phyloP scores from a whole-genome alignment of 306 rosid species.

The Begonia masoniana region DNA sequence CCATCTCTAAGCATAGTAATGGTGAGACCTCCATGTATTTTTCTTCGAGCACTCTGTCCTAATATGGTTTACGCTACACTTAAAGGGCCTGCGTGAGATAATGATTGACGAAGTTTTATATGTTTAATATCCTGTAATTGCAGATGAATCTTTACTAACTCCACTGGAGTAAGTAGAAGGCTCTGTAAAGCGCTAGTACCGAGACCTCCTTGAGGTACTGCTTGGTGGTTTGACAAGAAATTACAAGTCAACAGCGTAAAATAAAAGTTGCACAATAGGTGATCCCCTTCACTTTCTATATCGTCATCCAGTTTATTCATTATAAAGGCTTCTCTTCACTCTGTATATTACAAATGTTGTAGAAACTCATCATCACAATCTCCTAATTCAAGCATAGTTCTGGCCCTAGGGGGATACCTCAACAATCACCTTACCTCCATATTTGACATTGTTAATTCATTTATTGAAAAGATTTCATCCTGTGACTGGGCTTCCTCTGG shows the following conservation, averaged over 20 bases:
- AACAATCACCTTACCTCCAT: no score
- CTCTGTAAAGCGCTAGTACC: conserved; percentile 68
- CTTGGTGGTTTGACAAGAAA: conserved; percentile 18
- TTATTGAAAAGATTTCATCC: neutral
- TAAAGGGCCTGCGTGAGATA: conserved; percentile 31
- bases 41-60: conserved; percentile 44
- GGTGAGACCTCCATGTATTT: conserved; percentile 52
- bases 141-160: conserved; percentile 62
- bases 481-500: neutral
- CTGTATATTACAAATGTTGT: no score
- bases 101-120: conserved; percentile 4
- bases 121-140: conserved; percentile 31
- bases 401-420: no score
- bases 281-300: no score
- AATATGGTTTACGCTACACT: conserved; percentile 36
- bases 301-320: no score
- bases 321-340: no score
- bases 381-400: no score
- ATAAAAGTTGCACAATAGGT: no score
- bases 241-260: no score
- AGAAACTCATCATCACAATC: no score
- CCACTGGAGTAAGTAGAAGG: conserved; percentile 51
- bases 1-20: conserved; percentile 62
- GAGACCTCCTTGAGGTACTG: conserved; percentile 62
- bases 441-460: neutral